These are phyloP conservation scores for Claviceps spartinae DNA, from an alignment of 2,329 filamentous ascomycete species.

Conservation along the genomic window DNA sequence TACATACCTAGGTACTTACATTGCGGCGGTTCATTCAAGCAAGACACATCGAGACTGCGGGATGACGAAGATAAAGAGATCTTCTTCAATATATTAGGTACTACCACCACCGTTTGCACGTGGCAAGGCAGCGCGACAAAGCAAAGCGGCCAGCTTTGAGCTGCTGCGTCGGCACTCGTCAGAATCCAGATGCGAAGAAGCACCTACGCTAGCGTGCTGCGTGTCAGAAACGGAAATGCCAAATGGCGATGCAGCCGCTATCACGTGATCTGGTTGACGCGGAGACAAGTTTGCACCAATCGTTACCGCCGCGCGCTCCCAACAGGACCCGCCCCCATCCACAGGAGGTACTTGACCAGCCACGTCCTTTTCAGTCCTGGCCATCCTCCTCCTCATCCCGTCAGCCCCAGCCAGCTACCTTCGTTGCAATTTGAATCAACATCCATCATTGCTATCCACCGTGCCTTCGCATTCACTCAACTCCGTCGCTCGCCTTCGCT, in stretches of 20 bases:
- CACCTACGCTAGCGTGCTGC: not conserved
- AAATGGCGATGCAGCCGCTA: not conserved
- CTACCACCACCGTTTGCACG: too few relatives aligned
- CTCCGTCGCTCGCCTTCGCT: conserved; percentile 11
- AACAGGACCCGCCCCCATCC: conserved; percentile 2
- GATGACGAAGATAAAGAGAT: too few relatives aligned
- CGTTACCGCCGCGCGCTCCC: not conserved
- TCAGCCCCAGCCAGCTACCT: not conserved
- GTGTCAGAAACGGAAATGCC: not conserved
- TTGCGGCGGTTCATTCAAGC: too few relatives aligned
- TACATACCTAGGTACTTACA: too few relatives aligned
- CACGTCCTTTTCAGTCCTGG: conserved; percentile 22
- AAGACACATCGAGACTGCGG: too few relatives aligned
- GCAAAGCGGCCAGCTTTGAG: too few relatives aligned
- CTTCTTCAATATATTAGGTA: too few relatives aligned
- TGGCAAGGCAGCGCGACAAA: too few relatives aligned
- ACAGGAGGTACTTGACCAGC: conserved; percentile 16
- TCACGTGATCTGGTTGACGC: conserved; percentile 3
- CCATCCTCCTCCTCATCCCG: not conserved
- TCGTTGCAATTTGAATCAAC: conserved; percentile 7
- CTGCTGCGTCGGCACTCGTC: too few relatives aligned
- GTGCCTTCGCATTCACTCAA: conserved; percentile 6
- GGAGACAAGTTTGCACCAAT: conserved; percentile 1
- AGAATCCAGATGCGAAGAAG: too few relatives aligned
- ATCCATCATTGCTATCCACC: conserved; percentile 9